Percentiles rank a stretch among this genome's conserved stretches.
Evolutionary conservation across 805 yeast genomes (phyloP).

Genomic region (Candida xiaguanensis): DNA sequence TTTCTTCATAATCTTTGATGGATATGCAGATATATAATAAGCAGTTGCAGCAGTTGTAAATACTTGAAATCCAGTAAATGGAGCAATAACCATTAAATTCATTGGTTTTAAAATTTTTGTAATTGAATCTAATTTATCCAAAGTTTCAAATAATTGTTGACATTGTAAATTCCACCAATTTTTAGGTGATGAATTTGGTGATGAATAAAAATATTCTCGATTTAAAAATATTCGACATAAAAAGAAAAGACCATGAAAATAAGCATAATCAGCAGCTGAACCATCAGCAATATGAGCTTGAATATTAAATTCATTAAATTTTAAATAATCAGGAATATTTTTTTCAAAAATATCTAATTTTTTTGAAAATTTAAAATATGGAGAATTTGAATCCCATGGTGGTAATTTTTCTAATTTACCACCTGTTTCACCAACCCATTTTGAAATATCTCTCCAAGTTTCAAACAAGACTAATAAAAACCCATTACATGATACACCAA

Average conservation of each 20-base stretch:
- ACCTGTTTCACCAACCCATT: constrained; percentile 37
- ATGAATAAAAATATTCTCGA: constrained; percentile 33
- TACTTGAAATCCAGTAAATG: constrained; percentile 35
- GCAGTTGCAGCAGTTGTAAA: constrained; percentile 34
- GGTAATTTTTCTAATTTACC: constrained; percentile 22
- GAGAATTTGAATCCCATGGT: constrained; percentile 28
- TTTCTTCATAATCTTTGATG: constrained; percentile 16
- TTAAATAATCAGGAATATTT: constrained; percentile 22
- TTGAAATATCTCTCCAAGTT: constrained; percentile 34
- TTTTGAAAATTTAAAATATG: constrained; percentile 20
- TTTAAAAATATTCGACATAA: constrained; percentile 31
- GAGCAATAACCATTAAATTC: constrained; percentile 30
- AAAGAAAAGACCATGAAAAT: constrained; percentile 28
- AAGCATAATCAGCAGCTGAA: constrained; percentile 31
- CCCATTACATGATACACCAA: constrained; percentile 14
- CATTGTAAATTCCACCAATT: constrained; percentile 26
- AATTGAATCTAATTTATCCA: constrained; percentile 21
- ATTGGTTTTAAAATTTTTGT: constrained; percentile 17
- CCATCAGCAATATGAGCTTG: constrained; percentile 25
- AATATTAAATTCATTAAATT: constrained; percentile 20
- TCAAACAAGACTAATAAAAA: constrained; percentile 31
- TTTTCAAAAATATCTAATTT: constrained; percentile 20
- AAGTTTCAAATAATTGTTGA: constrained; percentile 14
- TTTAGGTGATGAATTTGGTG: constrained; percentile 25
- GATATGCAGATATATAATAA: constrained; percentile 26